These are phyloP conservation scores for Candida tallmaniae DNA, from an alignment of 805 yeast genomes.

Conservation along the genomic window DNA sequence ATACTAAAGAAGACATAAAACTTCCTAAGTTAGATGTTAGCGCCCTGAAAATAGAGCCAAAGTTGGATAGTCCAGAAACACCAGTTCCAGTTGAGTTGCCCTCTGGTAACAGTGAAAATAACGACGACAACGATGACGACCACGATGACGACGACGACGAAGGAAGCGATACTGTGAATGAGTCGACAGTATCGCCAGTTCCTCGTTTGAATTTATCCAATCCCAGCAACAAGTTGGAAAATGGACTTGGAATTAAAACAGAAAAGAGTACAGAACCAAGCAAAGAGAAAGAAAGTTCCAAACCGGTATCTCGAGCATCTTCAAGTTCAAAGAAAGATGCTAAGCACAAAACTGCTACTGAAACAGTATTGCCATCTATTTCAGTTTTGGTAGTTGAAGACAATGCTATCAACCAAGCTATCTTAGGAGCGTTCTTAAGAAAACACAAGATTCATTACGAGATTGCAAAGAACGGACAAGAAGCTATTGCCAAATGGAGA, in stretches of 20 bases:
- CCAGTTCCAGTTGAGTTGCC: too few species aligned
- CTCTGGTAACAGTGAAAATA: not conserved
- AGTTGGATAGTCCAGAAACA: conserved; percentile 6
- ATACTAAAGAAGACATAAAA: not conserved
- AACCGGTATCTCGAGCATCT: conserved; percentile 4
- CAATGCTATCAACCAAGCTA: conserved; percentile 88
- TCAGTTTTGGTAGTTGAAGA: conserved; percentile 94
- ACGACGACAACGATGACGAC: not conserved
- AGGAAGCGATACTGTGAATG: not conserved
- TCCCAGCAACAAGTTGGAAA: not conserved
- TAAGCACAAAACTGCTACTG: conserved; percentile 33
- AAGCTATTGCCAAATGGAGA: conserved; percentile 92
- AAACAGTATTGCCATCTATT: conserved; percentile 79
- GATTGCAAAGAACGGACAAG: conserved; percentile 89
- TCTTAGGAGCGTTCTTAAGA: conserved; percentile 81
- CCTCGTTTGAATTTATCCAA: not conserved
- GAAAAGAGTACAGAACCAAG: not conserved
- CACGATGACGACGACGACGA: not conserved
- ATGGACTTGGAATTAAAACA: not conserved
- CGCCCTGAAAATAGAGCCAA: conserved; percentile 1
- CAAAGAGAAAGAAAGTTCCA: conserved; percentile 6
- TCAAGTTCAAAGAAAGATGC: conserved; percentile 10
- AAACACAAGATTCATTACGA: conserved; percentile 80
- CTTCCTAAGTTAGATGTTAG: conserved; percentile 7
- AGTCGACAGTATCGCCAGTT: not conserved